These are phyloP conservation scores for Daldinia eschscholtzii DNA, from an alignment of 2,329 filamentous ascomycete species.

Conservation along the genomic window DNA sequence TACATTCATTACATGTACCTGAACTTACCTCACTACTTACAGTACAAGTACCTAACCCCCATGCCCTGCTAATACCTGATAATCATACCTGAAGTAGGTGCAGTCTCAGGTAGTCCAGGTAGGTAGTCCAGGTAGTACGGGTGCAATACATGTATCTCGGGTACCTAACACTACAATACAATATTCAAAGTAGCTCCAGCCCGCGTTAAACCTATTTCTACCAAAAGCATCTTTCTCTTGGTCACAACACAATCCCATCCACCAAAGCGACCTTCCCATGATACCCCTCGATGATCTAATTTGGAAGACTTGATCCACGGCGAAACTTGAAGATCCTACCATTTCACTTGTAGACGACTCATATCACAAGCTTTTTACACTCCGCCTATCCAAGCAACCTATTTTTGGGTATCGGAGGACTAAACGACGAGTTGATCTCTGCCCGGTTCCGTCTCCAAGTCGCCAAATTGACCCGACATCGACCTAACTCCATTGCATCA, in stretches of 20 bases:
- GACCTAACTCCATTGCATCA: constrained; percentile 51
- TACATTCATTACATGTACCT: too few species aligned
- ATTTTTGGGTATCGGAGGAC: constrained; percentile 30
- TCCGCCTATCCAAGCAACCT: constrained; percentile 8
- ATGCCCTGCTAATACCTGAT: too few species aligned
- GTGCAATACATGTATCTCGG: not conserved
- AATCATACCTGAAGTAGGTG: not conserved
- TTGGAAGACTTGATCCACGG: constrained; percentile 28
- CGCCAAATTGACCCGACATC: constrained; percentile 45
- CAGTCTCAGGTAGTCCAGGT: not conserved
- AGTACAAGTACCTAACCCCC: too few species aligned
- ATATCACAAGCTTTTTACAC: not conserved
- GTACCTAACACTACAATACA: constrained; percentile 8
- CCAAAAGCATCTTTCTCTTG: constrained; percentile 43
- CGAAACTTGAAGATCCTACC: constrained; percentile 2
- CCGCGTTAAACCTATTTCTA: constrained; percentile 43
- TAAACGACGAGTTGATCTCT: constrained; percentile 38
- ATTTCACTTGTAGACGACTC: not conserved
- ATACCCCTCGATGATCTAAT: constrained; percentile 47
- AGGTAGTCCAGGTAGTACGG: not conserved
- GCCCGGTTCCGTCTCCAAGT: constrained; percentile 22
- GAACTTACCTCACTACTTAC: too few species aligned
- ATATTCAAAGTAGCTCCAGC: constrained; percentile 11
- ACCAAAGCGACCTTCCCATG: constrained; percentile 38
- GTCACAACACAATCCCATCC: constrained; percentile 43